Base-by-base conservation (phyloP, 2,329 filamentous ascomycete genomes). In the Sphaerulina musiva region DNA sequence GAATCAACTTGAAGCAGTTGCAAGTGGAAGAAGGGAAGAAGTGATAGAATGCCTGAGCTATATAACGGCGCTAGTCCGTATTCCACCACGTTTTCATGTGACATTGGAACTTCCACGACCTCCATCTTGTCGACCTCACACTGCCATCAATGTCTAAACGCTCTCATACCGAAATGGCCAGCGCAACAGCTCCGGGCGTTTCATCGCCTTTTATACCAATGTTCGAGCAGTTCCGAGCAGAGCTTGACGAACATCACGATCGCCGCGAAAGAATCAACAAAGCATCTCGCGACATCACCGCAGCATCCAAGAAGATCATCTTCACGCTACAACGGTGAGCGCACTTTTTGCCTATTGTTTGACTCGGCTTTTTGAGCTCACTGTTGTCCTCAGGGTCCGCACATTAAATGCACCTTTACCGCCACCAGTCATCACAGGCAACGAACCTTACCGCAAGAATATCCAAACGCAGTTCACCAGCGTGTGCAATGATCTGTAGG, bases 301-400 rank as follows among this genome's bases (percentile, higher is more conserved):
- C 89, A 0, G 77, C 90, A 51, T 95, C 89, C 73, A 98, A 98
- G 78, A 98, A 97, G 75, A 95, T 97, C 55, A 93, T 93, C 63
- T 93, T 93, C 70, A 81, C 87, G 1, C 74, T 93, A n/a, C 88
- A 93, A 72, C 81, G 88, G 86, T 88, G 60, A 36, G 34, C 17
- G 20, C 14, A 42, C 14, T 23, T 32, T 36, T 10, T n/a, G 20
- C 41, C n/a, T n/a, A 6, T 29, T 17, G 4, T 23, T 20, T 29
- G 26, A 29, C 26, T 7, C 6, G 26, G 4, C 17, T n/a, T n/a
- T 12, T 26, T 48, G 56, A 10, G 60, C 36, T n/a, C 36, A 23
- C 12, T 17, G 20, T 17, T 55, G 20, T 26, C 4, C 26, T 29
- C 62, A 89, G 86, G 66, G 81, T 87, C 53, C 85, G 86, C 60